These are phyloP conservation scores for Xylaria flabelliformis DNA, from an alignment of 495 filamentous ascomycete genomes.

Conservation along the genomic window DNA sequence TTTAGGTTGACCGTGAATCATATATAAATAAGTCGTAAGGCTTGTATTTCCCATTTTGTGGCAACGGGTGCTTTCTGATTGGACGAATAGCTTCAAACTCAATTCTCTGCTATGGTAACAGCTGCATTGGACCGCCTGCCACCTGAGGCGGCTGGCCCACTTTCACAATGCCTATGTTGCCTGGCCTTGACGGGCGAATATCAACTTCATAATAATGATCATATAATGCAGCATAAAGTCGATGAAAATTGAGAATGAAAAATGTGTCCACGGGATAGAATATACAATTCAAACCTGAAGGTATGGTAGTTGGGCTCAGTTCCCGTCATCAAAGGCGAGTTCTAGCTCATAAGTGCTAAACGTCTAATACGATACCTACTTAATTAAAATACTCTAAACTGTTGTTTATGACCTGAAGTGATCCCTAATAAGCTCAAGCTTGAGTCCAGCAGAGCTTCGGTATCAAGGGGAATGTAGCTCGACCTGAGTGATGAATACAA, in stretches of 20 bases:
- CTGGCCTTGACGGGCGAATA: neutral
- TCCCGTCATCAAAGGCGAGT: neutral
- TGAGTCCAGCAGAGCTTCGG: neutral
- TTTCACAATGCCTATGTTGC: neutral
- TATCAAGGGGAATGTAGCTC: neutral
- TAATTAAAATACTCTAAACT: neutral
- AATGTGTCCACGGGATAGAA: neutral
- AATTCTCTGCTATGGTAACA: constrained; percentile 5
- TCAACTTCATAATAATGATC: neutral
- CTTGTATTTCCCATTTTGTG: constrained; percentile 12
- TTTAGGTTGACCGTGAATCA: neutral
- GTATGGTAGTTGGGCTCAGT: neutral
- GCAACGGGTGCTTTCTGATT: constrained; percentile 10
- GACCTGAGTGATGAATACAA: neutral
- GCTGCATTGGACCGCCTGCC: neutral
- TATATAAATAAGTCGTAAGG: constrained; percentile 14
- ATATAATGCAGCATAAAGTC: neutral
- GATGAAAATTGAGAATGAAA: neutral
- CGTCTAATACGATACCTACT: neutral
- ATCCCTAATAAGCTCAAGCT: neutral
- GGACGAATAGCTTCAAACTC: constrained; percentile 13
- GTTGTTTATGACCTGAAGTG: neutral
- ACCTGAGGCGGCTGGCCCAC: constrained; percentile 1
- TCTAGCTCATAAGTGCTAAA: neutral
- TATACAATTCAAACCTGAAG: neutral